Conservation (phyloP, 768 basidiomycete genomes). For the Tubosaeta sp. region DNA sequence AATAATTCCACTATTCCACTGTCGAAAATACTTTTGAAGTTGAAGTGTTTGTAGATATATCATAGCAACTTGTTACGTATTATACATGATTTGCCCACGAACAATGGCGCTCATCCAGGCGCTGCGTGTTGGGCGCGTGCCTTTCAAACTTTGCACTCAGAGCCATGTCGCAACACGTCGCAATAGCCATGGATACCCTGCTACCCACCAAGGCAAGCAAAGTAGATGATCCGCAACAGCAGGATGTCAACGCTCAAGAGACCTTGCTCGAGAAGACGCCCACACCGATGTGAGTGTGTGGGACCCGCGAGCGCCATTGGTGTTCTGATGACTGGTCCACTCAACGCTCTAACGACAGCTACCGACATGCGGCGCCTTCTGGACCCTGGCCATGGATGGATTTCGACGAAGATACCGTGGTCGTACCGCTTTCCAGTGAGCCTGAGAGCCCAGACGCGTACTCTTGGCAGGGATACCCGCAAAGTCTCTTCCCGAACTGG, state of each 20-base stretch:
- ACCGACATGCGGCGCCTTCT: conserved; percentile 37
- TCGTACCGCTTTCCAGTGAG: neutral
- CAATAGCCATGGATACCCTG: conserved; percentile 19
- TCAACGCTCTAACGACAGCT: conserved; percentile 19
- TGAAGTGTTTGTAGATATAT: too few species aligned
- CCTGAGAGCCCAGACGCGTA: neutral
- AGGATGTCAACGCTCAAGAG: neutral
- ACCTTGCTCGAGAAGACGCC: conserved; percentile 14
- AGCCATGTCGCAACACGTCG: conserved; percentile 15
- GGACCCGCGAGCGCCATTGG: neutral
- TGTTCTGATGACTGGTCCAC: neutral
- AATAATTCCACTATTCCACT: too few species aligned
- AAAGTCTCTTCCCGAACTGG: conserved; percentile 31
- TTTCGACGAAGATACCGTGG: conserved; percentile 25
- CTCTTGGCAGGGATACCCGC: conserved; percentile 28
- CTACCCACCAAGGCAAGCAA: neutral
- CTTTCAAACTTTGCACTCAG: neutral
- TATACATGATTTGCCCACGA: conserved; percentile 2
- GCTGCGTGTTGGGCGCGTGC: neutral
- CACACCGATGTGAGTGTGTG: conserved; percentile 18
- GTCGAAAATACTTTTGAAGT: too few species aligned
- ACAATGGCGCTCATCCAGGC: conserved; percentile 6
- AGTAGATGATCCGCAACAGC: neutral
- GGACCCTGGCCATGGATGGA: conserved; percentile 44
- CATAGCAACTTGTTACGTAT: conserved; percentile 6